phyloP scores from a whole-genome alignment of 2,329 filamentous ascomycete genomes.

The Pseudogymnoascus sp. region DNA sequence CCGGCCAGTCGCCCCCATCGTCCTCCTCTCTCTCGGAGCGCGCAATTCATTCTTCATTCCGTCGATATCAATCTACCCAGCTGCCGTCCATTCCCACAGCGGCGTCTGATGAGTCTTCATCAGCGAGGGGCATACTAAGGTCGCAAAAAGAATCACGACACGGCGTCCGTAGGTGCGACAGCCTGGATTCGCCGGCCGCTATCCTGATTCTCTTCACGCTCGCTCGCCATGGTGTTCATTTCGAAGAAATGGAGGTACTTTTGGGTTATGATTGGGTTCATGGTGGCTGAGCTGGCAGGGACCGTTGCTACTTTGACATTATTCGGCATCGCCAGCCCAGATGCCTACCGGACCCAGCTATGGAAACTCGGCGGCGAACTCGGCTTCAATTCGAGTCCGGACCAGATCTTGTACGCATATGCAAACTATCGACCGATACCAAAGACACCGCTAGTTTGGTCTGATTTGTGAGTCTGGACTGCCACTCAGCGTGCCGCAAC shows the following conservation, averaged over 20 bases:
- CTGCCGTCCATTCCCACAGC: constrained; percentile 2
- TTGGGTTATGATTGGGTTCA: constrained; percentile 43
- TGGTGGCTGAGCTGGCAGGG: constrained; percentile 58
- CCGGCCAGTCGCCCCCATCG: neutral
- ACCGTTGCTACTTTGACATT: constrained; percentile 61
- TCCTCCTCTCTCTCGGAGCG: neutral
- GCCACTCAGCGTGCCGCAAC: neutral
- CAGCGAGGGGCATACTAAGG: constrained; percentile 1
- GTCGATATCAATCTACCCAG: neutral
- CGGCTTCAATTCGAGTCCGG: constrained; percentile 68
- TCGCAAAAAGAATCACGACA: constrained; percentile 6
- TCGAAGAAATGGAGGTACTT: constrained; percentile 42
- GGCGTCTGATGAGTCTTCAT: constrained; percentile 8
- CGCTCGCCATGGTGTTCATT: constrained; percentile 19
- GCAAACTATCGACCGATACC: constrained; percentile 62
- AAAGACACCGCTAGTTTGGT: constrained; percentile 64
- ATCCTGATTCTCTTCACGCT: neutral
- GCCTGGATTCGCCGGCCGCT: constrained; percentile 1
- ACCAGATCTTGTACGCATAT: constrained; percentile 62
- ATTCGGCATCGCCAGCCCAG: constrained; percentile 65
- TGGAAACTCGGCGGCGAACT: constrained; percentile 67
- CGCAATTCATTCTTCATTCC: neutral
- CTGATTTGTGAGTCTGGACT: constrained; percentile 51
- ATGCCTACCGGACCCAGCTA: constrained; percentile 63
- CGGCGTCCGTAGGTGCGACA: neutral